These are phyloP conservation scores for Magnusiomyces paraingens DNA, from an alignment of 1,139 yeast genomes.

Conservation along the genomic window DNA sequence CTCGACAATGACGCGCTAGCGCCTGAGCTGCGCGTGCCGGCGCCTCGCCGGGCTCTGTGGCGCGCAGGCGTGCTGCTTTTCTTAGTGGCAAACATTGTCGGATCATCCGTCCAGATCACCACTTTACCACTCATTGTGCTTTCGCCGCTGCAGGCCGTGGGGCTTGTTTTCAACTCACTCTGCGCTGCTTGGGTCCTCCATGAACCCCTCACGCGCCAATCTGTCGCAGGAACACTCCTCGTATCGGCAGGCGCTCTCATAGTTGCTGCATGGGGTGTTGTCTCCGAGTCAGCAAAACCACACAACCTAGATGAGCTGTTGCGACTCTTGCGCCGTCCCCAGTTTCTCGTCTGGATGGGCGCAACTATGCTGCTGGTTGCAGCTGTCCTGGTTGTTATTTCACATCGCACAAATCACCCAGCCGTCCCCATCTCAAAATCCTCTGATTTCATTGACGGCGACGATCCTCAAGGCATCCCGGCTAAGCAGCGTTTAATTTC, in stretches of 20 bases:
- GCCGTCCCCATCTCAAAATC: conserved; percentile 1
- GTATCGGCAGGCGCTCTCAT: conserved; percentile 70
- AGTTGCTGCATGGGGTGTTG: conserved; percentile 70
- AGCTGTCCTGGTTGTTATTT: conserved; percentile 26
- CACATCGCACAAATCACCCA: background rate
- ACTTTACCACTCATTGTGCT: conserved; percentile 75
- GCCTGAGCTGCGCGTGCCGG: conserved; percentile 32
- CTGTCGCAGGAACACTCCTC: conserved; percentile 59
- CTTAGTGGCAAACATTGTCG: conserved; percentile 66
- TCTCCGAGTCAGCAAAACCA: conserved; percentile 42
- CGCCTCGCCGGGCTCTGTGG: conserved; percentile 64
- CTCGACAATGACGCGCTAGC: conserved; percentile 29
- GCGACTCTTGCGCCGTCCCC: conserved; percentile 35
- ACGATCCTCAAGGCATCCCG: background rate
- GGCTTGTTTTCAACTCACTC: conserved; percentile 76
- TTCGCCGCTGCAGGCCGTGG: conserved; percentile 84
- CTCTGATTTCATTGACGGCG: background rate
- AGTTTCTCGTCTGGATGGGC: conserved; percentile 45
- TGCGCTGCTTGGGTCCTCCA: conserved; percentile 63
- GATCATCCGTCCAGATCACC: conserved; percentile 77
- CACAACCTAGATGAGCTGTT: conserved; percentile 45
- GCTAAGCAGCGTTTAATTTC: conserved; percentile 19
- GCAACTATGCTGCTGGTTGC: conserved; percentile 29
- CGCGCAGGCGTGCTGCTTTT: conserved; percentile 65
- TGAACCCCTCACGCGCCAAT: conserved; percentile 56